Conservation (phyloP, 768 basidiomycete species). For the Termitomyces sp. region DNA sequence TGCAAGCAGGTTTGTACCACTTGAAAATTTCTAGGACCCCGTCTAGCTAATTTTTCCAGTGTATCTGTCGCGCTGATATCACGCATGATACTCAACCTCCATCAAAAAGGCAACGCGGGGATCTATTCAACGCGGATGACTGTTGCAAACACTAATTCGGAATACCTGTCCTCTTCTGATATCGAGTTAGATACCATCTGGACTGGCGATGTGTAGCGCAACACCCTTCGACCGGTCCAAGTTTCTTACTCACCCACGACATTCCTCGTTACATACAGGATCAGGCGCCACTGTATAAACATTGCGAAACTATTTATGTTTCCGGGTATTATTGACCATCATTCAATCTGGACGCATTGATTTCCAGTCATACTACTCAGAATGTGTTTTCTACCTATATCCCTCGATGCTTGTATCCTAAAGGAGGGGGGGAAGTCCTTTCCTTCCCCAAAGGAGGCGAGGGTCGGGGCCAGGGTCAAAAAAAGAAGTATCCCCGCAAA, state of each 20-base stretch:
- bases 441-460: too few species aligned
- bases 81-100: conserved; percentile 52
- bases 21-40: background rate
- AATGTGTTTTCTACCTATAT: background rate
- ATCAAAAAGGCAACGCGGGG: conserved; percentile 32
- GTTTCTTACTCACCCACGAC: background rate
- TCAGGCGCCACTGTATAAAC: background rate
- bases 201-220: conserved; percentile 10
- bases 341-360: too few species aligned
- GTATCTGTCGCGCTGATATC: conserved; percentile 49
- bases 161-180: conserved; percentile 6
- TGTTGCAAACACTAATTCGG: conserved; percentile 16
- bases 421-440: too few species aligned
- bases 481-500: too few species aligned
- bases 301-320: background rate
- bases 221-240: background rate
- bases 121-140: conserved; percentile 20
- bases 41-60: conserved; percentile 18
- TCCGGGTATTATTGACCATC: background rate
- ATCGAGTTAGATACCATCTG: conserved; percentile 24
- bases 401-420: background rate
- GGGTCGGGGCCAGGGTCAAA: too few species aligned
- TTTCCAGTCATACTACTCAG: too few species aligned
- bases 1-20: conserved; percentile 38
- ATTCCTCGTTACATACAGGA: background rate